Conservation (phyloP, 2,329 filamentous ascomycete species). For the Orbilia quercus region DNA sequence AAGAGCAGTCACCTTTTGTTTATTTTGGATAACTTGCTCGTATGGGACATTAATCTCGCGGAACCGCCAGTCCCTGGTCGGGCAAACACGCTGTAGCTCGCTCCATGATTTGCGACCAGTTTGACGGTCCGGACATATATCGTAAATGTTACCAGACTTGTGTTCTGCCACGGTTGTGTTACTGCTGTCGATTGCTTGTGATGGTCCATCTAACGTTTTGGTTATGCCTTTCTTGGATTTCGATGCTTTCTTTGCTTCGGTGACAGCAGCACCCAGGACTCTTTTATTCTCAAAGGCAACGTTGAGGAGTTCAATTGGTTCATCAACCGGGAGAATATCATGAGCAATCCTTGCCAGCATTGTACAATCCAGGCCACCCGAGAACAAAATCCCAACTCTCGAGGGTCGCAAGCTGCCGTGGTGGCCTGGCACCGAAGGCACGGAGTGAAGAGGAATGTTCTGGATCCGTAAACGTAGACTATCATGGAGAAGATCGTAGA, state of each 20-base stretch:
- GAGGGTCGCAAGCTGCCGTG: slow-evolving; percentile 60
- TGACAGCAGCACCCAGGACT: slow-evolving; percentile 70
- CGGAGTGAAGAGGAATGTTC: slow-evolving; percentile 68
- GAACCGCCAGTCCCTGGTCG: slow-evolving; percentile 81
- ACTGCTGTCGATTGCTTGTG: slow-evolving; percentile 54
- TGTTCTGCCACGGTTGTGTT: slow-evolving; percentile 43
- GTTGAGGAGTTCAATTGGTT: slow-evolving; percentile 88
- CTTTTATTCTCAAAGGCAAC: slow-evolving; percentile 96
- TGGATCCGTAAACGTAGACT: slow-evolving; percentile 75
- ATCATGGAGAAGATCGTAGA: slow-evolving; percentile 70
- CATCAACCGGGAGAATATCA: slow-evolving; percentile 75
- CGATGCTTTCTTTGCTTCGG: slow-evolving; percentile 61
- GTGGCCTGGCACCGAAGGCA: slow-evolving; percentile 61
- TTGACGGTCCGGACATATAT: slow-evolving; percentile 87
- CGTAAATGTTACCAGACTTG: slow-evolving; percentile 67
- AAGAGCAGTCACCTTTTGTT: slow-evolving; percentile 75
- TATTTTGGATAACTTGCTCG: slow-evolving; percentile 75
- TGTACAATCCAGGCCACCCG: slow-evolving; percentile 92
- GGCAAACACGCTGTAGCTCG: slow-evolving; percentile 78
- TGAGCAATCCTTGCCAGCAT: slow-evolving; percentile 83
- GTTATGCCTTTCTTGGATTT: slow-evolving; percentile 39
- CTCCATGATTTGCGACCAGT: slow-evolving; percentile 82
- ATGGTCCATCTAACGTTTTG: slow-evolving; percentile 29
- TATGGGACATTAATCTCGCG: slow-evolving; percentile 86
- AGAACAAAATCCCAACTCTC: slow-evolving; percentile 84